A percentile compares a stretch with the other conserved stretches of the same genome.
These are phyloP conservation scores for Geopyxis carbonaria DNA, from an alignment of 495 filamentous ascomycete genomes.

Conservation along the genomic window DNA sequence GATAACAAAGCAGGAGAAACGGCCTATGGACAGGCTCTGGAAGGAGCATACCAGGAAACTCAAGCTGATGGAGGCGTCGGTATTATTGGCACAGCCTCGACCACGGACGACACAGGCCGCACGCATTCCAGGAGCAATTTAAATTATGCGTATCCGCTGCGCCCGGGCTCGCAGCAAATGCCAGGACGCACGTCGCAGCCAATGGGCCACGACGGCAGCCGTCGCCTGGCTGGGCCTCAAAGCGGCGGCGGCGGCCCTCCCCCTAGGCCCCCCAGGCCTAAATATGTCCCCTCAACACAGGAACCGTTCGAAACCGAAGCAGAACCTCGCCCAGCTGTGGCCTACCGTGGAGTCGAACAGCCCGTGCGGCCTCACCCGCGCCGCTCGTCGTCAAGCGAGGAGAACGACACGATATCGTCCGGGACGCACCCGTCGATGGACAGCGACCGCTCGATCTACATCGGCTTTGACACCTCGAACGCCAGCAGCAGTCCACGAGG, in stretches of 20 bases:
- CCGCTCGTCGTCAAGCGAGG: constrained; percentile 14
- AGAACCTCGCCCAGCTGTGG: constrained; percentile 14
- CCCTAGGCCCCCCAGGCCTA: constrained; percentile 10
- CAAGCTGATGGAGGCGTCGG: too few species aligned
- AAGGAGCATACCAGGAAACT: too few species aligned
- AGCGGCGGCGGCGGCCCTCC: too few species aligned
- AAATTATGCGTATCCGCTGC: constrained; percentile 1
- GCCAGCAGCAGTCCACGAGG: neutral
- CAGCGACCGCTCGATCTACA: constrained; percentile 22
- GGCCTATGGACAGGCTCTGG: too few species aligned
- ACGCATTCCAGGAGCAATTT: too few species aligned
- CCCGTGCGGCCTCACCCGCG: constrained; percentile 12
- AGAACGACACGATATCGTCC: constrained; percentile 8
- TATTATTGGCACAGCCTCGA: too few species aligned
- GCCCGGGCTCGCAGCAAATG: neutral
- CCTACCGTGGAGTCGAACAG: constrained; percentile 13
- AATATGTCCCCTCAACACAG: constrained; percentile 16
- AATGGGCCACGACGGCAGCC: constrained; percentile 2
- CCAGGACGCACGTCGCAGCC: neutral
- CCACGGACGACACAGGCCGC: too few species aligned
- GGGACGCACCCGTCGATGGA: constrained; percentile 14
- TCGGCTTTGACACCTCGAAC: constrained; percentile 21
- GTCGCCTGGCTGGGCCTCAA: too few species aligned
- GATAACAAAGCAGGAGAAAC: too few species aligned
- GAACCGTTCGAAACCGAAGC: constrained; percentile 15